Percentiles rank a stretch among this genome's conserved stretches.
Evolutionary conservation across 495 filamentous ascomycete species (phyloP).

Genomic region (Neurospora sp.): DNA sequence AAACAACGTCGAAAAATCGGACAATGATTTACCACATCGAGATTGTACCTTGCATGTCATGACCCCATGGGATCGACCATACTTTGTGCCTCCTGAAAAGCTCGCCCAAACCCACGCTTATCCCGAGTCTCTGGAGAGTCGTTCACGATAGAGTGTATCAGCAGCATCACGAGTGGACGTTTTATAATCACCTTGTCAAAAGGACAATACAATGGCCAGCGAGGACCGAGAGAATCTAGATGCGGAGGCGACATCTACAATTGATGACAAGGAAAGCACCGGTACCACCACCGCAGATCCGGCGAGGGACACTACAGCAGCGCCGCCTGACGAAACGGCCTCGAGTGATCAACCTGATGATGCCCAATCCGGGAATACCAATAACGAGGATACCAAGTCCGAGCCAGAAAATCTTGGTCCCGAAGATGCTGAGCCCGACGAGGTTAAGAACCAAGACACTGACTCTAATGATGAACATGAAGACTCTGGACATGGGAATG

Average conservation of each 20-base stretch:
- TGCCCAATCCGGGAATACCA: background rate
- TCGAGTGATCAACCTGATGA: background rate
- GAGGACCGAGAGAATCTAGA: background rate
- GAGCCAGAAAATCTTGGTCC: background rate
- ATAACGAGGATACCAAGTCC: background rate
- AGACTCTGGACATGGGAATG: background rate
- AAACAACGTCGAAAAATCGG: background rate
- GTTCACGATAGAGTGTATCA: background rate
- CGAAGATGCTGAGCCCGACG: background rate
- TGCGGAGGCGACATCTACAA: background rate
- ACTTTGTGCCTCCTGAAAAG: background rate
- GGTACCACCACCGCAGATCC: background rate
- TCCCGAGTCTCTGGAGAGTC: background rate
- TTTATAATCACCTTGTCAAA: background rate
- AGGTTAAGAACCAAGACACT: background rate
- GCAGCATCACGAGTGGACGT: background rate
- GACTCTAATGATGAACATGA: background rate
- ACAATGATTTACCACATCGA: background rate
- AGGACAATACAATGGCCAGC: background rate
- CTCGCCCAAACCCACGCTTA: background rate
- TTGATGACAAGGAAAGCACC: background rate
- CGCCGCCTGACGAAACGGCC: background rate
- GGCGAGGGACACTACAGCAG: background rate
- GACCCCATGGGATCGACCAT: background rate
- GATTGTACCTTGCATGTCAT: background rate